Evolutionary conservation across 345 rosid species (phyloP).

Genomic region (Murraya koenigii): DNA sequence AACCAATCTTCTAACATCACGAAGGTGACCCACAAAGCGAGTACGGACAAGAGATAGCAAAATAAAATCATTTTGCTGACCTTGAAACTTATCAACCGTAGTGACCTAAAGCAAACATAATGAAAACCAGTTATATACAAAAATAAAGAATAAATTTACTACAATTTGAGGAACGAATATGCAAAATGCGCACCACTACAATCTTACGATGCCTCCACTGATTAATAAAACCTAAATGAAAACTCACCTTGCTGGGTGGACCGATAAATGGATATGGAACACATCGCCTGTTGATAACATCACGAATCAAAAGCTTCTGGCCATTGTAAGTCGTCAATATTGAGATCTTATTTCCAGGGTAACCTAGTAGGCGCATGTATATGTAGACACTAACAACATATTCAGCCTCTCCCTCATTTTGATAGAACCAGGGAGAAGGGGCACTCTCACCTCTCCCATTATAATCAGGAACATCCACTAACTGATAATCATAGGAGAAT

Average conservation of each 20-base stretch:
- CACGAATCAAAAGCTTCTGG: slow-evolving; percentile 97
- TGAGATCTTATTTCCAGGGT: slow-evolving; percentile 92
- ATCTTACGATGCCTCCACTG: background rate
- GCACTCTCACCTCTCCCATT: slow-evolving; percentile 88
- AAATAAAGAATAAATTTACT: background rate
- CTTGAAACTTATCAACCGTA: slow-evolving; percentile 98
- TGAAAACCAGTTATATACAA: background rate
- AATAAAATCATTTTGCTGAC: slow-evolving; percentile 93
- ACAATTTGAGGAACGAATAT: background rate
- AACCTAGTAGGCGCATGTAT: slow-evolving; percentile 92
- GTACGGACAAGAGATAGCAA: slow-evolving; percentile 94
- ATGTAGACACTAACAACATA: slow-evolving; percentile 94
- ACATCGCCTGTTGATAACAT: slow-evolving; percentile 88
- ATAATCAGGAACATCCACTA: slow-evolving; percentile 90
- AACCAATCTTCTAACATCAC: slow-evolving; percentile 93
- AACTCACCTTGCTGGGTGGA: slow-evolving; percentile 87
- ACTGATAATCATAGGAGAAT: slow-evolving; percentile 86
- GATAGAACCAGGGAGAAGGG: slow-evolving; percentile 99
- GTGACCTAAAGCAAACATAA: slow-evolving; percentile 55
- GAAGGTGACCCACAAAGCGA: slow-evolving; percentile 97
- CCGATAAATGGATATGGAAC: slow-evolving; percentile 84
- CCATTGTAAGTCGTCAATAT: slow-evolving; percentile 98
- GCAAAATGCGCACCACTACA: background rate
- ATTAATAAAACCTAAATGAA: background rate
- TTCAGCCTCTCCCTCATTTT: slow-evolving; percentile 98